These are phyloP conservation scores for Globisporangium nodosum DNA, from an alignment of 352 stramenopile genomes.

Conservation along the genomic window DNA sequence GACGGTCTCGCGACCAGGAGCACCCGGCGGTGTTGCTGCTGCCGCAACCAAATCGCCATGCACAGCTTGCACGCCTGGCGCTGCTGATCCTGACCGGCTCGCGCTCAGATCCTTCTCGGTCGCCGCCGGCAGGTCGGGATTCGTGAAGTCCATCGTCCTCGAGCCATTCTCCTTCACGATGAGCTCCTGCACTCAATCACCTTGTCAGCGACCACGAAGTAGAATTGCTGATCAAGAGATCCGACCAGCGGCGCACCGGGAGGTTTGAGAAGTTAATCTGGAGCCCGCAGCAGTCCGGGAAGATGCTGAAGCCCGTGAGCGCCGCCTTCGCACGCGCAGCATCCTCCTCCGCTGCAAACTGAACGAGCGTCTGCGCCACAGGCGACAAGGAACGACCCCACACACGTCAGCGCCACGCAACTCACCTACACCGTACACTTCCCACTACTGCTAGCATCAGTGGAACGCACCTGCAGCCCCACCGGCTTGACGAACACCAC, in stretches of 20 bases:
- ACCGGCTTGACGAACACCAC: slow-evolving; percentile 62
- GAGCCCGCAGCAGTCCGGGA: slow-evolving; percentile 52
- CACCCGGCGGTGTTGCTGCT: not conserved
- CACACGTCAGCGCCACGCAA: too few relatives aligned
- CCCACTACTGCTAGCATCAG: too few relatives aligned
- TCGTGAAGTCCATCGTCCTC: slow-evolving; percentile 49
- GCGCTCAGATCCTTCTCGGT: not conserved
- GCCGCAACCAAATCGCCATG: not conserved
- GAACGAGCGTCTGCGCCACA: slow-evolving; percentile 28
- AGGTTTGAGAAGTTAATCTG: slow-evolving; percentile 63
- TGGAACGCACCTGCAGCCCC: slow-evolving; percentile 20
- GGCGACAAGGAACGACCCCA: not conserved
- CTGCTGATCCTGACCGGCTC: not conserved
- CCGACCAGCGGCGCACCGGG: slow-evolving; percentile 13
- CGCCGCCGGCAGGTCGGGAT: slow-evolving; percentile 23
- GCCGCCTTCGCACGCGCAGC: slow-evolving; percentile 34
- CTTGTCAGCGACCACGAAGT: too few relatives aligned
- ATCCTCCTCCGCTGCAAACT: slow-evolving; percentile 40
- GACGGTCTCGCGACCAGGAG: slow-evolving; percentile 15
- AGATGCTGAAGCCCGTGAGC: slow-evolving; percentile 49
- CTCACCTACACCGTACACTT: too few relatives aligned
- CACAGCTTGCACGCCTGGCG: not conserved
- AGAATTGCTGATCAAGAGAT: not conserved
- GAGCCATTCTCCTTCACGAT: slow-evolving; percentile 59
- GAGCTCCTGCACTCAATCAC: slow-evolving; percentile 32